Conservation (phyloP, 257 asterid species). For the Ilex asprella region DNA sequence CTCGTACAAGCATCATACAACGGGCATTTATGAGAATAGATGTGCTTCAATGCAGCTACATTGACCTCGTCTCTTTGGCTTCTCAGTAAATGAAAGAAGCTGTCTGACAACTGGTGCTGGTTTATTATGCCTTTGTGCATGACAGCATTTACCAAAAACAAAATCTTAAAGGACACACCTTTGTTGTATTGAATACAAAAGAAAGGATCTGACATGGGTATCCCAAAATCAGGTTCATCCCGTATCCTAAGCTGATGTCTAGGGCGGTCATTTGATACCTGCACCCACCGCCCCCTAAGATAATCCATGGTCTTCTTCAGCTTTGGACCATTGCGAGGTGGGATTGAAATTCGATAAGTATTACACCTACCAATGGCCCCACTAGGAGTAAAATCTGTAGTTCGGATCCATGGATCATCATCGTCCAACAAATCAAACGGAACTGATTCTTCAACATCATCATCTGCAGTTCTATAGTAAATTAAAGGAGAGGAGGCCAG, state of each 20-base stretch:
- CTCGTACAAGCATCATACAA: constrained; percentile 45
- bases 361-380: constrained; percentile 86
- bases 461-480: constrained; percentile 81
- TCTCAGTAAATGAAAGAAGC: constrained; percentile 48
- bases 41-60: constrained; percentile 52
- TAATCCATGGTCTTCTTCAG: constrained; percentile 40
- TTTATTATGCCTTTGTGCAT: constrained; percentile 77
- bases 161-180: constrained; percentile 44
- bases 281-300: constrained; percentile 40
- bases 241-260: constrained; percentile 14
- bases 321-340: constrained; percentile 40
- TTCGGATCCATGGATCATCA: constrained; percentile 96
- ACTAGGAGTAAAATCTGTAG: constrained; percentile 66
- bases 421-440: constrained; percentile 78
- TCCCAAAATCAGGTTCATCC: constrained; percentile 66
- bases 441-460: constrained; percentile 65
- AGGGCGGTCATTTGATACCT: constrained; percentile 9
- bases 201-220: constrained; percentile 43
- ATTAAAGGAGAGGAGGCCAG: constrained; percentile 64
- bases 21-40: constrained; percentile 54
- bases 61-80: constrained; percentile 48
- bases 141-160: constrained; percentile 69
- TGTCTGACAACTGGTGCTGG: constrained; percentile 65
- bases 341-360: constrained; percentile 49
- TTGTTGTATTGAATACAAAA: constrained; percentile 48